Conservation (phyloP, 768 basidiomycete species). For the Amanita rubescens region DNA sequence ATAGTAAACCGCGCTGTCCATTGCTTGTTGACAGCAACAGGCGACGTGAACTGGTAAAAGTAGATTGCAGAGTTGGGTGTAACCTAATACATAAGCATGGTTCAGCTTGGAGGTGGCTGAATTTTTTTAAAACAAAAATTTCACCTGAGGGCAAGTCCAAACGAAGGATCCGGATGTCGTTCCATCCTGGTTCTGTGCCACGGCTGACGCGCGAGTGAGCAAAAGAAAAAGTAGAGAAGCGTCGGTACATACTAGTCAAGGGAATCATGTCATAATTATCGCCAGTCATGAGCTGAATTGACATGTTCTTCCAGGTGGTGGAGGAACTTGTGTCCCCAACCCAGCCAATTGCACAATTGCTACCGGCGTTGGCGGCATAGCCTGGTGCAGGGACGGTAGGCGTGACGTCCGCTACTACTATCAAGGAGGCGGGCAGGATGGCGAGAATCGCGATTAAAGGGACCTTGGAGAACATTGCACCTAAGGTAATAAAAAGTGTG, state of each 20-base stretch:
- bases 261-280: slow-evolving; percentile 61
- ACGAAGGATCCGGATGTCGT: slow-evolving; percentile 41
- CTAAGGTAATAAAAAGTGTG: no score
- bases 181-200: slow-evolving; percentile 57
- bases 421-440: slow-evolving; percentile 26
- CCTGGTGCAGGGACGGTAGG: slow-evolving; percentile 58
- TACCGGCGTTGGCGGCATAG: slow-evolving; percentile 48
- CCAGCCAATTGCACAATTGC: slow-evolving; percentile 54
- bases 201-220: slow-evolving; percentile 34
- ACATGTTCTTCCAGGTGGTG: slow-evolving; percentile 62
- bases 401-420: slow-evolving; percentile 47
- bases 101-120: no score
- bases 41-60: slow-evolving; percentile 70
- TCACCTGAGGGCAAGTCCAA: slow-evolving; percentile 62
- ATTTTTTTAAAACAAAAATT: slow-evolving; percentile 12
- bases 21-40: slow-evolving; percentile 28
- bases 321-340: slow-evolving; percentile 39
- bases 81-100: slow-evolving; percentile 36
- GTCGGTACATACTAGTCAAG: slow-evolving; percentile 47
- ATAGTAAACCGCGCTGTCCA: slow-evolving; percentile 83
- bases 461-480: no score
- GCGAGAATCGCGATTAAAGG: slow-evolving; percentile 31
- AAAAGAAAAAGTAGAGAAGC: neutral
- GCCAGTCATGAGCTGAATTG: slow-evolving; percentile 78
- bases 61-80: slow-evolving; percentile 62